Conservation (phyloP, 2,329 filamentous ascomycete genomes). For the Cercospora sp. region DNA sequence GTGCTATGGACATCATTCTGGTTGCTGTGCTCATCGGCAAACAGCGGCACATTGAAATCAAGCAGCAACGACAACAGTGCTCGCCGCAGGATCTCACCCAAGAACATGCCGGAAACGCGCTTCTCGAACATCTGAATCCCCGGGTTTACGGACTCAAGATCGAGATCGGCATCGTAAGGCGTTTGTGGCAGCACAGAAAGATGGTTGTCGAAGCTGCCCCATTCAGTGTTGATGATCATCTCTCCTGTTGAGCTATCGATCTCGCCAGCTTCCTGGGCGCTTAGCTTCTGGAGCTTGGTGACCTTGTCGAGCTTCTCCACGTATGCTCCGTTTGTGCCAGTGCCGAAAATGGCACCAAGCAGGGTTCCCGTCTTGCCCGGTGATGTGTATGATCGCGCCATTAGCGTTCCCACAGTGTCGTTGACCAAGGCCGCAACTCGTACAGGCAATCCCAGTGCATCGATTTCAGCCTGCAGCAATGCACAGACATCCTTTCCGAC, state of each 20-base stretch:
- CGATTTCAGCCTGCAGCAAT: conserved; percentile 84
- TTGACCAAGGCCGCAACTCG: conserved; percentile 96
- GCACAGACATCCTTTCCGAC: conserved; percentile 93
- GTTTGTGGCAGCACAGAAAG: conserved; percentile 86
- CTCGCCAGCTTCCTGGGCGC: conserved; percentile 49
- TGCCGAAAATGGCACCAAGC: conserved; percentile 96
- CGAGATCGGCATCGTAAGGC: conserved; percentile 75
- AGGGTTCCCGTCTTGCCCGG: conserved; percentile 83
- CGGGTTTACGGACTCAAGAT: conserved; percentile 80
- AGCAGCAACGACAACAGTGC: conserved; percentile 72
- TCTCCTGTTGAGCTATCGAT: conserved; percentile 81
- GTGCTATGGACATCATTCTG: conserved; percentile 68
- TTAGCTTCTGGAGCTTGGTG: conserved; percentile 65
- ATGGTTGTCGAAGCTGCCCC: conserved; percentile 96
- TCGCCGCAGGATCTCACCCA: conserved; percentile 87
- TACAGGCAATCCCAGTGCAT: conserved; percentile 81
- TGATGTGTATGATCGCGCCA: conserved; percentile 95
- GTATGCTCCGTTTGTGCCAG: conserved; percentile 95
- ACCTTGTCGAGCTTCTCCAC: conserved; percentile 87
- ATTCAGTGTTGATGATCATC: conserved; percentile 98
- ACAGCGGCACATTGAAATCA: conserved; percentile 66
- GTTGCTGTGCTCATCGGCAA: conserved; percentile 73
- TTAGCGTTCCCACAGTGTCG: conserved; percentile 94
- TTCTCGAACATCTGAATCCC: conserved; percentile 99
- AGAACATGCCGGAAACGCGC: conserved; percentile 95